Evolutionary conservation across 2,329 filamentous ascomycete genomes (phyloP), one percentile per base, ranked within the genome.

Genomic region (Colletotrichum agaves): DNA sequence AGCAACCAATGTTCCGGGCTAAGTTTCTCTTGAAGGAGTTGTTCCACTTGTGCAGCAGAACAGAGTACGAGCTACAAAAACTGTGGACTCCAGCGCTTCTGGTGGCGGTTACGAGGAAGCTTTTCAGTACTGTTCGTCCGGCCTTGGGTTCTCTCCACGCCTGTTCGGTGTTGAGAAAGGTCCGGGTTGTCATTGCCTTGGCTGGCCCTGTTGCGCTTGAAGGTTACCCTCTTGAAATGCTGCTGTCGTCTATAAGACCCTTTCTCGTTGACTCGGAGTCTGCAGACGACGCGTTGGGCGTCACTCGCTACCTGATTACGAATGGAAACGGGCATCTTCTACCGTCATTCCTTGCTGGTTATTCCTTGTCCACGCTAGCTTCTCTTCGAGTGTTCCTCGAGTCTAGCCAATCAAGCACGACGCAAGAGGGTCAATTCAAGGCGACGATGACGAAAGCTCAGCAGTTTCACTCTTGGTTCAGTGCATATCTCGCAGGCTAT

Each of bases 171-270:
- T 85, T 99, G 58, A 90, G 94, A 43, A 97, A 97, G 75, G 85
- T 98, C 52, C 87, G 94, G 37, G 87, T 98, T 8, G 80, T 98
- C 15, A 85, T 98, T 27, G 91, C 89, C 67, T 81, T 98, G 50
- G 91, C 93, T 27, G 94, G 93, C 0, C 77, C 87, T 0, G 84
- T 90, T 57, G 92, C 92, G n/a, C 83, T 91, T 23, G 82, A 88
- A 44, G 92, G 91, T 0, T 98, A 98, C 75, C 92, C 93, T 11
- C 78, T 98, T 13, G 93, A 99, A 77, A 96, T 98, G 92, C 84
- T 97, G 0, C 84, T 99, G 2, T 92, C 94, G 73, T 91, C 92
- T 1, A 83, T 97, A 19, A 86, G 91, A 10, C 89, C 90, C 0
- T 97, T 94, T 71, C 82, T 98, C 5, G 90, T 91, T 1, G 91